phyloP scores from a whole-genome alignment of 139 green algal genomes.

The Picochlorum sp. region DNA sequence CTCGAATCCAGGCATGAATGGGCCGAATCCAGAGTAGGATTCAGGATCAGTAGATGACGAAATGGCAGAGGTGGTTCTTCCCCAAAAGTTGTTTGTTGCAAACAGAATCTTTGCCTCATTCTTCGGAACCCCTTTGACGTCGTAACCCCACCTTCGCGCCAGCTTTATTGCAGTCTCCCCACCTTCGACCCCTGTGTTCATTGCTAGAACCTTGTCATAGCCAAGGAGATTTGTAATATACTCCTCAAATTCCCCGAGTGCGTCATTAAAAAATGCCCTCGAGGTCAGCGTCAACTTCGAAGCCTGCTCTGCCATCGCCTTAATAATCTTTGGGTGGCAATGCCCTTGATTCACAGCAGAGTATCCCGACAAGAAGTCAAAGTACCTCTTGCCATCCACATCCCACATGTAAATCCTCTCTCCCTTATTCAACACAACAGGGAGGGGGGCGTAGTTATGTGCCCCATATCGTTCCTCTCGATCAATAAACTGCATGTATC shows the following conservation, averaged over 20 bases:
- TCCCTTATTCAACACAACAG: constrained; percentile 69
- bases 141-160: constrained; percentile 74
- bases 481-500: constrained; percentile 60
- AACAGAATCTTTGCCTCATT: constrained; percentile 91
- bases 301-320: constrained; percentile 78
- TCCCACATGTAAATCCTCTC: constrained; percentile 78
- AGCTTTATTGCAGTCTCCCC: constrained; percentile 96
- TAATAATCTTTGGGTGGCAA: constrained; percentile 92
- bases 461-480: constrained; percentile 70
- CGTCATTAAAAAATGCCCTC: constrained; percentile 95
- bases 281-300: constrained; percentile 80
- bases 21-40: constrained; percentile 63
- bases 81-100: constrained; percentile 93
- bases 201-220: constrained; percentile 92
- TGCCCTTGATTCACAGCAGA: constrained; percentile 96
- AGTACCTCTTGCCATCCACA: constrained; percentile 74
- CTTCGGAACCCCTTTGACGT: constrained; percentile 86
- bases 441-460: constrained; percentile 88
- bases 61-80: constrained; percentile 84
- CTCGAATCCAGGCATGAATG: constrained; percentile 92
- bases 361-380: constrained; percentile 85
- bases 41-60: constrained; percentile 79
- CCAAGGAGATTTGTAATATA: constrained; percentile 86
- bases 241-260: constrained; percentile 87
- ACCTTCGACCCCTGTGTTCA: constrained; percentile 97